These are phyloP conservation scores for Ramichloridium luteum DNA, from an alignment of 2,329 filamentous ascomycete genomes.

Conservation along the genomic window DNA sequence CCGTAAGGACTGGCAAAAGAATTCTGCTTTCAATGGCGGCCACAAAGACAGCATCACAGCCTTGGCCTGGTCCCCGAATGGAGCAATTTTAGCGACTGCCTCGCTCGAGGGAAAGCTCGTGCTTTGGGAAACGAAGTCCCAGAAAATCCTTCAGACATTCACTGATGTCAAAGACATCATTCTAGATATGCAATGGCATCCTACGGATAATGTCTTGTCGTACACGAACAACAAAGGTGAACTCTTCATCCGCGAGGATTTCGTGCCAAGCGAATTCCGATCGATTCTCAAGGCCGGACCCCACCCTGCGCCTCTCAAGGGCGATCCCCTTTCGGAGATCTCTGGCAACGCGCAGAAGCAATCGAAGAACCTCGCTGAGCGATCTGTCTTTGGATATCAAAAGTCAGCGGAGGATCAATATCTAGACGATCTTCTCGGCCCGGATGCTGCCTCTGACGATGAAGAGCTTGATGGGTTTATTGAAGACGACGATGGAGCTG, in stretches of 20 bases:
- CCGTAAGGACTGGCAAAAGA: constrained; percentile 78
- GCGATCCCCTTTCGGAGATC: constrained; percentile 61
- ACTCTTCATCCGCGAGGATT: constrained; percentile 73
- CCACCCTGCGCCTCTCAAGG: constrained; percentile 75
- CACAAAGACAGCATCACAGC: constrained; percentile 79
- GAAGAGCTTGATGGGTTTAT: constrained; percentile 65
- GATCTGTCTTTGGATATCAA: constrained; percentile 38
- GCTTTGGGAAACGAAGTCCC: constrained; percentile 83
- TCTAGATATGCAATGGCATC: constrained; percentile 82
- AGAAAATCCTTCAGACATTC: constrained; percentile 64
- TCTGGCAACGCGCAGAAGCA: constrained; percentile 51
- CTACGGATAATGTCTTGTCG: constrained; percentile 72
- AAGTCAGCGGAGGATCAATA: constrained; percentile 54
- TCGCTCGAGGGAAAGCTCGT: constrained; percentile 50
- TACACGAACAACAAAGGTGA: constrained; percentile 91
- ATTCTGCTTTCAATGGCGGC: constrained; percentile 64
- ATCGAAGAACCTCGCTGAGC: constrained; percentile 42
- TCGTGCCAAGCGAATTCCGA: constrained; percentile 41
- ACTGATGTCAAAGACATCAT: constrained; percentile 64
- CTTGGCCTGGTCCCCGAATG: constrained; percentile 87
- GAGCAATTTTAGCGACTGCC: constrained; percentile 63
- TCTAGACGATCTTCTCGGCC: constrained; percentile 68
- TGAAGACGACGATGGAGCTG: constrained; percentile 86
- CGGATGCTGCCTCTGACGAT: constrained; percentile 44
- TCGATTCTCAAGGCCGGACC: constrained; percentile 39